Evolutionary conservation across 345 rosid species (phyloP), one percentile per base, ranked within the genome.

Genomic region (Aquilaria malaccensis): DNA sequence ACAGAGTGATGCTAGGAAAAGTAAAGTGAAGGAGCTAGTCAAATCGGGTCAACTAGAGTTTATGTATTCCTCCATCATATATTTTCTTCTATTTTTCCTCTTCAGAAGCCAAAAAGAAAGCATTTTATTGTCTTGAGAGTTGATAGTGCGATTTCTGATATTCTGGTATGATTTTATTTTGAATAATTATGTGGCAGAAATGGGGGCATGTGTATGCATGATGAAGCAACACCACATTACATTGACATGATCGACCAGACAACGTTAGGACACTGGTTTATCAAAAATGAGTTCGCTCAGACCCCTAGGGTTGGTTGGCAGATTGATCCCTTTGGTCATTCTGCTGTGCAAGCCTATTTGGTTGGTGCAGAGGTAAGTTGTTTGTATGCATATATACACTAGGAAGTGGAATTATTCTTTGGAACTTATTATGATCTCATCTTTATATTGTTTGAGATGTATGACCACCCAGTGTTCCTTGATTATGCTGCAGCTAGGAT

Each of bases 221-320:
- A 91, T 56, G 98, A 88, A 80, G 98, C 98, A 62, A 76, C 85
- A 60, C 79, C 96, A 2, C 98, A 91, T 80, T 91, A 88, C 68
- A 78, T 91, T 70, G 98, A 91, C 64, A 68, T 91, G 88, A 83
- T 91, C 75, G 98, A 91, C 83, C 92, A 91, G 82, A 91, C 98
- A 33, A 91, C 98, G 53, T 74, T 91, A 58, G 98, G 96, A 50
- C 96, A 91, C 72, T 64, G 52, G 69, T 91, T 81, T 67, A 88
- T 91, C 76, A 91, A 84, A 79, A 71, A 67, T 62, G 89, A 81
- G 72, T 91, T 91, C 63, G 88, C 80, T 69, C 86, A 84, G 78
- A 69, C 79, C 70, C 98, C 98, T 10, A 85, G 98, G 77, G 91
- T 91, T n/a, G 98, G 98, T 71, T 91, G 98, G 98, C 96, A 91